Evolutionary conservation across 352 stramenopile genomes (phyloP), one percentile per base, ranked within the genome.

Genomic region (Globisporangium alternatum): DNA sequence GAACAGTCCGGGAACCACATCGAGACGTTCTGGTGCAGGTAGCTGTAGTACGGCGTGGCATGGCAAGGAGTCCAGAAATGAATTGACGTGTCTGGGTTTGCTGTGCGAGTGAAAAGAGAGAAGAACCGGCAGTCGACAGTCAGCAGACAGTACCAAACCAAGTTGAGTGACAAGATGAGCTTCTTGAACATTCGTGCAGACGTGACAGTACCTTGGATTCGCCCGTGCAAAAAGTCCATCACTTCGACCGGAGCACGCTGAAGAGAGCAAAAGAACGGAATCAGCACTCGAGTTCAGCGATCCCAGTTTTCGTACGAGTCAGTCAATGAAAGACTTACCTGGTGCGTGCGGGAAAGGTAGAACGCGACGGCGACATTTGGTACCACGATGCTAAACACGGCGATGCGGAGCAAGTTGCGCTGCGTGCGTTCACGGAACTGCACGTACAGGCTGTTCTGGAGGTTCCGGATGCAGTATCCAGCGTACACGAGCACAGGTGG

Each of bases 1-100:
- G 88, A 91, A 56, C 88, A 96, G 39, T 93, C 83, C 0, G 87
- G 85, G 64, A 94, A 96, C 81, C 88, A 94, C 80, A 94, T 89
- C 22, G 86, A 81, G 3, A 89, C 70, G 47, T 94, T 94, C 15
- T 80, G 74, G 61, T 96, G 88, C 51, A 96, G 64, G 60, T 91
- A 89, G 68, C 84, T 95, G 78, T 91, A 96, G 69, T 93, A 95
- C 5, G 88, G 88, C 33, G 88, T 96, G 44, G 84, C 83, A 63
- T 96, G 88, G 53, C 88, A 96, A 13, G 84, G 75, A 44, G 86
- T 91, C 76, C 87, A 94, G 67, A 96, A 94, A 67, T 96, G 84
- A 35, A 95, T 86, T 21, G 83, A 84, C 19, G 69, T 70, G 7
- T 75, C 63, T 1, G 78, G 65, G 47, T 73, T 71, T 37, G 66